Evolutionary conservation across 2,329 filamentous ascomycete genomes (phyloP).

Genomic region (Penicillium occitanis): DNA sequence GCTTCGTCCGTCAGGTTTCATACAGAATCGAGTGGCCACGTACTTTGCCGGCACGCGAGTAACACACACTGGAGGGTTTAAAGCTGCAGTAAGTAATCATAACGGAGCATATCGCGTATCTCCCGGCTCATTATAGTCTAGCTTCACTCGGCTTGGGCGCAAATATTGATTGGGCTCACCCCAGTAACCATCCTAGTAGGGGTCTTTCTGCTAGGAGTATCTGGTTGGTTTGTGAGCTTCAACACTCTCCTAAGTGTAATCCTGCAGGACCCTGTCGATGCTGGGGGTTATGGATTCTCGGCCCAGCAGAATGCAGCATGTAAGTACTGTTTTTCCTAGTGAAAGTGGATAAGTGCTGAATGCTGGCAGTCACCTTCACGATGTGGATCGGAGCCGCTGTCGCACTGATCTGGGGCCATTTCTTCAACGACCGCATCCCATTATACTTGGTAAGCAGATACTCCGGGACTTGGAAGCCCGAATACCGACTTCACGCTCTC

Average conservation of each 20-base stretch:
- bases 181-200: slow-evolving; percentile 14
- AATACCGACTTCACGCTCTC: slow-evolving; percentile 19
- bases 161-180: slow-evolving; percentile 17
- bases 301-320: slow-evolving; percentile 17
- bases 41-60: slow-evolving; percentile 18
- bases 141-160: slow-evolving; percentile 11
- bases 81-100: slow-evolving; percentile 16
- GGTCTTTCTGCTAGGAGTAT: slow-evolving; percentile 7
- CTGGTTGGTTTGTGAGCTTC: slow-evolving; percentile 19
- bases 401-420: slow-evolving; percentile 16
- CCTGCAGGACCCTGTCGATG: slow-evolving; percentile 7
- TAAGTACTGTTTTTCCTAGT: neutral
- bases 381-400: slow-evolving; percentile 18
- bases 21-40: slow-evolving; percentile 18
- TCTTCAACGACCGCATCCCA: slow-evolving; percentile 20
- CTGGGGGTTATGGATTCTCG: slow-evolving; percentile 18
- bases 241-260: slow-evolving; percentile 20
- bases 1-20: slow-evolving; percentile 4
- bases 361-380: slow-evolving; percentile 14
- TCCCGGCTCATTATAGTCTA: neutral
- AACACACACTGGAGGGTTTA: slow-evolving; percentile 10
- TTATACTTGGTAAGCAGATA: slow-evolving; percentile 6
- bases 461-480: slow-evolving; percentile 20
- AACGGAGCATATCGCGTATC: neutral
- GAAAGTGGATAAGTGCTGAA: neutral